Conservation (phyloP, 208 protist species). For the Phytomonas sp. region DNA sequence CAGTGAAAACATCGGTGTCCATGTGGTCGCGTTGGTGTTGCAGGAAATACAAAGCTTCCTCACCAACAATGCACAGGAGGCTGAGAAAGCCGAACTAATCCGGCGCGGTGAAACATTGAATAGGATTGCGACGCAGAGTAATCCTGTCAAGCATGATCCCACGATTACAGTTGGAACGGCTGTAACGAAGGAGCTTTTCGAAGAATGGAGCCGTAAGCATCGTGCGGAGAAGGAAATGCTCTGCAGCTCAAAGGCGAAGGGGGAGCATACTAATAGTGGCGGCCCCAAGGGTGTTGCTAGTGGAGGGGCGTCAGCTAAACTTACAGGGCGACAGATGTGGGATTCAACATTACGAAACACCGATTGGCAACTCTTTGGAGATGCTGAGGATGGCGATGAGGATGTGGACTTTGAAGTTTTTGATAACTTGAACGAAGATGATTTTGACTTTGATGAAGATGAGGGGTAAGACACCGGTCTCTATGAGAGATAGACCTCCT, state of each 20-base stretch:
- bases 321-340: conserved; percentile 83
- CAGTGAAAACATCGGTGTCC: conserved; percentile 73
- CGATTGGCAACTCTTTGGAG: conserved; percentile 78
- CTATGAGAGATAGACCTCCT: not conserved
- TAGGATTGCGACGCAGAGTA: conserved; percentile 20
- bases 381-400: conserved; percentile 43
- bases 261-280: not conserved
- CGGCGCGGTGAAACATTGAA: conserved; percentile 55
- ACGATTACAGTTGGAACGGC: conserved; percentile 73
- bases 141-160: conserved; percentile 31
- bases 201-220: conserved; percentile 65
- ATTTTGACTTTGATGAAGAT: conserved; percentile 64
- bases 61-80: conserved; percentile 33
- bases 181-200: conserved; percentile 77
- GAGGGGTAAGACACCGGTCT: not conserved
- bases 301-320: conserved; percentile 28
- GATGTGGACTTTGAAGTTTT: conserved; percentile 61
- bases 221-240: conserved; percentile 37
- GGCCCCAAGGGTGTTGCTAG: not conserved
- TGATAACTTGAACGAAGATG: conserved; percentile 35
- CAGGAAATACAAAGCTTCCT: conserved; percentile 75
- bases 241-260: not conserved
- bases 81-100: conserved; percentile 63
- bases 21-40: conserved; percentile 59
- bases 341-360: conserved; percentile 60